These are phyloP conservation scores for Cymbopogon flexuosus DNA, from an alignment of 202 grass and related monocot genomes.

Conservation along the genomic window DNA sequence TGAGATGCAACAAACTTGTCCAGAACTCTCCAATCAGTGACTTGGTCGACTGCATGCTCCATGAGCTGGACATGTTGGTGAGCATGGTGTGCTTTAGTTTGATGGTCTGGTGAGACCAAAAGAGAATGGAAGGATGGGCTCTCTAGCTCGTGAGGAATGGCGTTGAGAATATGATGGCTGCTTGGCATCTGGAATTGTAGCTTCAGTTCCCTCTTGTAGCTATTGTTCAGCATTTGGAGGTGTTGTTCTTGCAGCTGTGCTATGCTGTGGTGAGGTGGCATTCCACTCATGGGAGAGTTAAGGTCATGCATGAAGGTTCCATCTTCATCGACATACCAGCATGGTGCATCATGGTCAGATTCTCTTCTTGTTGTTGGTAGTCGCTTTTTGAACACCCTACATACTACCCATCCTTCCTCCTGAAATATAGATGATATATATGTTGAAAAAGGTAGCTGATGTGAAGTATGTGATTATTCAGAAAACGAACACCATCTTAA, in stretches of 20 bases:
- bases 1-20: conserved; percentile 93
- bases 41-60: conserved; percentile 57
- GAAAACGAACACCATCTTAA: background rate
- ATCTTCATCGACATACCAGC: conserved; percentile 67
- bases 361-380: conserved; percentile 66
- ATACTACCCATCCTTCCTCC: conserved; percentile 97
- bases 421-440: conserved; percentile 28
- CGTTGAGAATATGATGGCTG: conserved; percentile 52
- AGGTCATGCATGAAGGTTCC: conserved; percentile 57
- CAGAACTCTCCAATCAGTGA: conserved; percentile 84
- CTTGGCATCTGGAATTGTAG: conserved; percentile 59
- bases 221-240: conserved; percentile 49
- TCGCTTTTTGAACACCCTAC: conserved; percentile 82
- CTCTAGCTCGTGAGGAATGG: conserved; percentile 60
- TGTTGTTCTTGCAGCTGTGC: conserved; percentile 50
- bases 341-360: conserved; percentile 53
- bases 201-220: conserved; percentile 61
- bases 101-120: conserved; percentile 46
- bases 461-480: background rate
- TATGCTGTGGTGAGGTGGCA: conserved; percentile 50
- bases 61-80: conserved; percentile 52
- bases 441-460: background rate
- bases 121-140: conserved; percentile 49
- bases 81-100: conserved; percentile 34
- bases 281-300: conserved; percentile 45